A percentile compares a stretch with the other conserved stretches of the same genome.
Evolutionary conservation across 2,329 filamentous ascomycete genomes (phyloP).

Genomic region (Catunica adiposa): DNA sequence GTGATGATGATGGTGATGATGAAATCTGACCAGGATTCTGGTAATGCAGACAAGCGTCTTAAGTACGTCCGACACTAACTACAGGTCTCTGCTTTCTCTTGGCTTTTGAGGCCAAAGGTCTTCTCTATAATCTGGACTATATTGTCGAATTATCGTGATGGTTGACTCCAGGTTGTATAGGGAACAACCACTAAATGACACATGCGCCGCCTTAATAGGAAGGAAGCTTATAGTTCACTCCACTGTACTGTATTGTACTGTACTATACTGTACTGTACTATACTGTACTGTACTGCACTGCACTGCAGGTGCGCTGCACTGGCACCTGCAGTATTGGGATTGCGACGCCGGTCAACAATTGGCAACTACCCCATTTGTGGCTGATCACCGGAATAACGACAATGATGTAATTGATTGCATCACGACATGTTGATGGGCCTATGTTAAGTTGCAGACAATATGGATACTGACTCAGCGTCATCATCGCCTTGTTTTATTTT

Average conservation of each 20-base stretch:
- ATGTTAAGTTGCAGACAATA: neutral
- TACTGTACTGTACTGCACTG: no score
- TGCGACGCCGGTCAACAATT: neutral
- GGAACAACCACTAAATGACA: neutral
- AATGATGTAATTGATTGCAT: neutral
- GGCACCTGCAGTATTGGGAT: neutral
- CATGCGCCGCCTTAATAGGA: neutral
- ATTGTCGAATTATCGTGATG: no score
- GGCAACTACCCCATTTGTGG: neutral
- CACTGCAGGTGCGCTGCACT: no score
- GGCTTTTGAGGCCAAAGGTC: no score
- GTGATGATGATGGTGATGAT: no score
- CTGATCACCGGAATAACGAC: neutral
- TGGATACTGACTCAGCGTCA: neutral
- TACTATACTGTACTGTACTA: no score
- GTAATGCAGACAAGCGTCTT: no score
- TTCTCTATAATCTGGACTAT: no score
- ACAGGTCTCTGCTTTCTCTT: no score
- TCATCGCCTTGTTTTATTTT: neutral
- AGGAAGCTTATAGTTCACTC: neutral
- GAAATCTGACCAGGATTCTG: no score
- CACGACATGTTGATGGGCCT: neutral
- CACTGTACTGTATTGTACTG: no score
- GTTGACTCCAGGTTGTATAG: neutral
- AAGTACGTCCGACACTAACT: no score